Evolutionary conservation across 2,329 filamentous ascomycete species (phyloP), one percentile per base, ranked within the genome.

Genomic region (Pezizomycotina sp.): DNA sequence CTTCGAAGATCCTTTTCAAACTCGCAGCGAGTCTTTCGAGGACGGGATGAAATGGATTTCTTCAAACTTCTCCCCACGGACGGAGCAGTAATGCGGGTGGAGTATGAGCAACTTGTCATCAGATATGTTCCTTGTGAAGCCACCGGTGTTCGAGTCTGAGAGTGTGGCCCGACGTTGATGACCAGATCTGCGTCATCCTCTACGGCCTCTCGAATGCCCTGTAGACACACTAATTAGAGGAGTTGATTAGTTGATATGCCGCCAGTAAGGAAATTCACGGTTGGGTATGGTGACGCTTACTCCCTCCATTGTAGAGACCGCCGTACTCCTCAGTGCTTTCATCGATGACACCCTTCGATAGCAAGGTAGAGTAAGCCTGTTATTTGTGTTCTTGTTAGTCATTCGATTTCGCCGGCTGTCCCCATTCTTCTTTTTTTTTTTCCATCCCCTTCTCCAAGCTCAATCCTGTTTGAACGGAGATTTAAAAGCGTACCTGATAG

Each of bases 51-150:
- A 43, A 27, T 43, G 40, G 18, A 51, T 36, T 23, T 42, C 43
- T 4, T 48, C 48, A 27, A 29, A 52, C 18, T 46, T 48, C 35
- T 49, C 43, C 2, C 31, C 47, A 4, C 42, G 31, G 10, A 53
- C 28, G 10, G 50, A 48, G 23, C 49, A 50, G 29, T 45, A 49
- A 13, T 50, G 40, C 2, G 40, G 40, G 19, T 43, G 40, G 4
- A 43, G 20, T 9, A 22, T 21, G 6, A 43, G 32, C 24, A 43
- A 6, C 21, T 43, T 43, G n/a, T 29, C 23, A n/a, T 43, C 40
- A 10, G 31, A 9, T 12, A 43, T 43, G 22, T 43, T 31, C 25
- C 40, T 29, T 1, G 31, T 36, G 15, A 43, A 43, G 6, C 10
- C 40, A 14, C 40, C 40, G 36, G 40, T 43, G 29, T 43, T 43